Evolutionary conservation across 1,284 basidiomycete genomes (phyloP).

Genomic region (Tylopilus sp.): DNA sequence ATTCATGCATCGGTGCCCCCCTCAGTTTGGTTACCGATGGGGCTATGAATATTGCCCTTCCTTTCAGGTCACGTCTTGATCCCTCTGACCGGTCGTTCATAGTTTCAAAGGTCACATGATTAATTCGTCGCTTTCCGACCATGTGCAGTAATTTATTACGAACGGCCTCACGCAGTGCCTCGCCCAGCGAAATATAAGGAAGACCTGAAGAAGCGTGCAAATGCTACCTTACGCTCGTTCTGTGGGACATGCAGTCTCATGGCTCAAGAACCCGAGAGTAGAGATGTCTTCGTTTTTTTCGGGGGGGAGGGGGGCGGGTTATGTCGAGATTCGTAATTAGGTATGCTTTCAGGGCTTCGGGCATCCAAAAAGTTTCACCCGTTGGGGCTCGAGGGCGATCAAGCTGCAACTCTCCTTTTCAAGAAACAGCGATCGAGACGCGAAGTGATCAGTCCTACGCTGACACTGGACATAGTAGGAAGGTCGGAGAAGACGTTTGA

Average conservation of each 20-base stretch:
- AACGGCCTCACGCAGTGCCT: slow-evolving; percentile 26
- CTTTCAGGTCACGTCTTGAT: not conserved
- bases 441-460: not conserved
- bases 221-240: slow-evolving; percentile 28
- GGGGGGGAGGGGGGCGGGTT: slow-evolving; percentile 22
- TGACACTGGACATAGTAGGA: slow-evolving; percentile 4
- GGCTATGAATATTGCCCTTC: not conserved
- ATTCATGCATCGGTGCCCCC: not conserved
- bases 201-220: slow-evolving; percentile 20
- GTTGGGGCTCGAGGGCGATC: slow-evolving; percentile 18
- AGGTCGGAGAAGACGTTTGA: slow-evolving; percentile 10
- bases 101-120: slow-evolving; percentile 21
- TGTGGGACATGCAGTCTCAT: slow-evolving; percentile 20
- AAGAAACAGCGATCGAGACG: slow-evolving; percentile 19
- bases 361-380: slow-evolving; percentile 23
- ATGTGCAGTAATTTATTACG: slow-evolving; percentile 26
- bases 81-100: too few species aligned
- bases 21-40: not conserved
- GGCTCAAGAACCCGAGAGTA: slow-evolving; percentile 23
- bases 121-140: slow-evolving; percentile 23
- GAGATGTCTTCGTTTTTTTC: slow-evolving; percentile 16
- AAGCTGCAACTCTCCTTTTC: slow-evolving; percentile 18
- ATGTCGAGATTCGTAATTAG: slow-evolving; percentile 20
- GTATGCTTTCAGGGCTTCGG: slow-evolving; percentile 23
- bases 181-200: slow-evolving; percentile 24